Evolutionary conservation across 768 basidiomycete genomes (phyloP).

Genomic region (Boletus pseudopeckii): DNA sequence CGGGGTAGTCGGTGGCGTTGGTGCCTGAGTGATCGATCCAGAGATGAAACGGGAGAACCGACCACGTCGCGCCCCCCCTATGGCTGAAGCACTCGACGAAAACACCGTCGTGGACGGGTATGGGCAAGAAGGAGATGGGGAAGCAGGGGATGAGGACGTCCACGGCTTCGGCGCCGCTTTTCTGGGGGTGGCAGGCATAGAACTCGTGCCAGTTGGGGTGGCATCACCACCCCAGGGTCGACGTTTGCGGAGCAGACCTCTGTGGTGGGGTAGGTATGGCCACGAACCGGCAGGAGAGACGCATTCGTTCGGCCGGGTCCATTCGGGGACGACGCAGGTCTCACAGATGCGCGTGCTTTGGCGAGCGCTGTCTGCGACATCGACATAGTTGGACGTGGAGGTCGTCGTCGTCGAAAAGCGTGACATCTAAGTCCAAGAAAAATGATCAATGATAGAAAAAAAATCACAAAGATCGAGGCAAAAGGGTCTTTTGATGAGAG

Average conservation of each 20-base stretch:
- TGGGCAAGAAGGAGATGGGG: conserved; percentile 8
- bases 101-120: background rate
- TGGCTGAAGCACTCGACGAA: background rate
- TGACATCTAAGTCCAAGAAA: conserved; percentile 22
- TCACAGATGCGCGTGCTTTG: conserved; percentile 1
- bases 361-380: conserved; percentile 1
- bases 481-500: background rate
- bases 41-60: conserved; percentile 1
- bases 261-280: conserved; percentile 23
- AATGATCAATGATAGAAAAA: background rate
- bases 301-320: background rate
- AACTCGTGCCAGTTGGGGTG: background rate
- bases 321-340: conserved; percentile 3
- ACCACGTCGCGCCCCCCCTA: background rate
- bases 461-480: background rate
- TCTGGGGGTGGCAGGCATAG: conserved; percentile 14
- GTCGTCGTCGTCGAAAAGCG: conserved; percentile 36
- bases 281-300: conserved; percentile 20
- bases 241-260: conserved; percentile 30
- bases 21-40: background rate
- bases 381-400: conserved; percentile 32
- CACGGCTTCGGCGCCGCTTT: background rate
- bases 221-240: conserved; percentile 15
- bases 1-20: conserved; percentile 9
- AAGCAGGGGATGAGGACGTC: conserved; percentile 1